Evolutionary conservation across 352 stramenopile species (phyloP), one percentile per base, ranked within the genome.

Genomic region (Globisporangium spinosum): DNA sequence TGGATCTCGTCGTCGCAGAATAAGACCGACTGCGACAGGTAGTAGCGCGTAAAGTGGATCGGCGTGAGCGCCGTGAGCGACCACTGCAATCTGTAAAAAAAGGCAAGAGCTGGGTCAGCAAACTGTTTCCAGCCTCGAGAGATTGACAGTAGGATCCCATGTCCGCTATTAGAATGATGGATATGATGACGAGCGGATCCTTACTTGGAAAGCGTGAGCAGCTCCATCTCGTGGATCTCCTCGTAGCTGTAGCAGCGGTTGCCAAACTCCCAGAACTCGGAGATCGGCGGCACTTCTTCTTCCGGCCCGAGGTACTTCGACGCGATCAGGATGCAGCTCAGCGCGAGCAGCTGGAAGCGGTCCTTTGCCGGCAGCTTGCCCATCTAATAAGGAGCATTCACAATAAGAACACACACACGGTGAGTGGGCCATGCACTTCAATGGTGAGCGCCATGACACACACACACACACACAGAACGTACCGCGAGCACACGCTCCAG

Each of bases 211-310:
- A 89, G 75, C 43, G 76, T 87, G 51, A 77, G 73, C 22, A 89
- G 74, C 62, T 96, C 89, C 56, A 89, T 79, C 47, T 84, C 73
- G 68, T 87, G 84, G 70, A 96, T 95, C 65, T 93, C 85, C 13
- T 94, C 82, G 65, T 84, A 89, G 34, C 85, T 85, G 74, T 95
- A 96, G 76, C 86, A 89, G 35, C 82, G 82, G 70, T 95, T 91
- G 58, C 85, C 89, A 70, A 92, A 93, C 67, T 93, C 89, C 77
- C 82, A 93, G 65, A 96, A 94, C 70, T 95, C 85, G 27, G 83
- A 80, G 61, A 94, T 87, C 2, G 81, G 80, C 8, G 89, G 87
- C 27, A 96, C 76, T 64, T 96, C 87, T 38, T 90, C 85, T 65
- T 96, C 89, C 0, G 83, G 83, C 17, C 83, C 87, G 47, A 84